Base-by-base conservation (phyloP, 257 asterid genomes). In the Solanum phureja region DNA sequence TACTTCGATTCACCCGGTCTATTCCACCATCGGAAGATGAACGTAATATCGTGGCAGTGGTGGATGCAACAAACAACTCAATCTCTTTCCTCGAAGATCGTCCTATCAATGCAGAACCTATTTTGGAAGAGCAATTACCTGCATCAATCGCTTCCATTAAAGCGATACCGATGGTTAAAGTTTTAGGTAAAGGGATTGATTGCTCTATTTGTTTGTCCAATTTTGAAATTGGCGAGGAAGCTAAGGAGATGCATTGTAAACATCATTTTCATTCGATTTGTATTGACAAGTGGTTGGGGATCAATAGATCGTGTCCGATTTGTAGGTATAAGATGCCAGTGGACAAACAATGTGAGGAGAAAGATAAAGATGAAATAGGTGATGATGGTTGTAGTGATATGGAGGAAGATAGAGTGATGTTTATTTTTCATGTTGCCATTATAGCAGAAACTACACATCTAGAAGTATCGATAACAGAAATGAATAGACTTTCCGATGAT, bases 281-380 rank as follows among this genome's bases (percentile, higher is more conserved):
- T 52, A 52, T 52, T 52, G 23, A 52, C 62, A 52, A 52, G 62
- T 52, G 23, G 62, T 16, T 52, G 62, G 23, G 62, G 23, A 52
- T 52, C 8, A 52, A 52, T 52, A 23, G 62, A 52, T 52, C 62
- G 9, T 52, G 62, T 52, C 62, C 23, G 23, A 52, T 16, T 52
- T 52, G 23, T 52, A 52, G 62, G 62, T 52, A 16, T 52, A 52
- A 52, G 62, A 52, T 52, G 94, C 93, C 94, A 56, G 24, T 21
- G 12, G 33, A 40, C 0, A 13, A 49, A 49, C 21, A 49, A 49
- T 49, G 60, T 49, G 60, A 49, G 3, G 8, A 49, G 21, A 14
- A 49, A 14, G 21, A 49, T 49, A 8, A 49, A 49, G 60, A 49
- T 49, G 60, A 49, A 49, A 46, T 13, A 46, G 60, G 21, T 49